Evolutionary conservation across 306 rosid genomes (phyloP).

Genomic region (Quillaja saponaria): DNA sequence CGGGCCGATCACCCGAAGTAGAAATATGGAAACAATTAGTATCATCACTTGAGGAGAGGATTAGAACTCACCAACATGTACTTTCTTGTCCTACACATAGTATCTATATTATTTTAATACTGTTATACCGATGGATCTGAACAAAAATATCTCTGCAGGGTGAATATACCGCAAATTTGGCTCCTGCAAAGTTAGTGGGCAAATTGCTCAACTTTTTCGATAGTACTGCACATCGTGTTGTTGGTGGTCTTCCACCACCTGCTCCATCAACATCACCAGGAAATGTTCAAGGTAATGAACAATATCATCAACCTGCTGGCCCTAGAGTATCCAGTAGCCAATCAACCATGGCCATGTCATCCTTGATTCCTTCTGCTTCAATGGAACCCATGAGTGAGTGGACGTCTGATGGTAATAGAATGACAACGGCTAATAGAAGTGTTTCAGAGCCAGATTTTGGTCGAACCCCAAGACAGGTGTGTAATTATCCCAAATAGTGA

Average conservation of each 20-base stretch:
- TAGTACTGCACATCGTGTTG: constrained; percentile 91
- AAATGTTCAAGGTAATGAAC: constrained; percentile 51
- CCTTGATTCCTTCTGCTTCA: constrained; percentile 81
- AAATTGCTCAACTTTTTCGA: constrained; percentile 83
- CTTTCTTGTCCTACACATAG: constrained; percentile 13
- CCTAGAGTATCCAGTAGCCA: constrained; percentile 72
- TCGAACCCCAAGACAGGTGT: constrained; percentile 78
- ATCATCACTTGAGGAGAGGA: constrained; percentile 87
- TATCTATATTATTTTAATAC: constrained; percentile 14
- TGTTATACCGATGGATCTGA: constrained; percentile 14
- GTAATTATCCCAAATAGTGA: constrained; percentile 30
- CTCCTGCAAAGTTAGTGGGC: constrained; percentile 75
- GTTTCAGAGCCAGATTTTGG: constrained; percentile 94
- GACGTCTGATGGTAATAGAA: constrained; percentile 56
- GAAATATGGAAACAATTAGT: constrained; percentile 84
- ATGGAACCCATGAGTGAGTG: constrained; percentile 83
- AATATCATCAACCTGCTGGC: constrained; percentile 46
- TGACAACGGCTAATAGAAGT: constrained; percentile 72
- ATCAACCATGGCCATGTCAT: constrained; percentile 85
- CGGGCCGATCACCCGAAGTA: constrained; percentile 82
- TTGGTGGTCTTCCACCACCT: constrained; percentile 89
- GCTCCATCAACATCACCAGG: constrained; percentile 65
- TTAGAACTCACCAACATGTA: constrained; percentile 86
- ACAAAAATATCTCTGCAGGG: constrained; percentile 57
- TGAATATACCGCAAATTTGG: constrained; percentile 77